Evolutionary conservation across 805 yeast genomes (phyloP).

Genomic region (Yamadazyma paraphyllophila): DNA sequence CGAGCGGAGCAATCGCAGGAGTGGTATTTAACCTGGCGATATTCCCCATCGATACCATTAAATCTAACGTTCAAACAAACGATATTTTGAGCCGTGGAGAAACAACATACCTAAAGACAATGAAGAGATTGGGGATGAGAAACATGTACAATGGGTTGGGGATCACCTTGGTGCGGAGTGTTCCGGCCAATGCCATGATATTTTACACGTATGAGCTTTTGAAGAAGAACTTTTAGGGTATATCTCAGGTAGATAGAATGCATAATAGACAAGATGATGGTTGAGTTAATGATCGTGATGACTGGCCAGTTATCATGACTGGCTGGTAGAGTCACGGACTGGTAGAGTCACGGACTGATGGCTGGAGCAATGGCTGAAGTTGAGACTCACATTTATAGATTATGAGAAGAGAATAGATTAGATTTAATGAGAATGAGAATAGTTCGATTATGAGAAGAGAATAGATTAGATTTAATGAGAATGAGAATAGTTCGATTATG

Average conservation of each 20-base stretch:
- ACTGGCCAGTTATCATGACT: no score
- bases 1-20: slow-evolving; percentile 88
- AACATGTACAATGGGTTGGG: slow-evolving; percentile 85
- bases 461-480: no score
- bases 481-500: no score
- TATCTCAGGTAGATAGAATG: neutral
- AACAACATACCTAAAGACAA: slow-evolving; percentile 26
- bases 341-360: no score
- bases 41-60: slow-evolving; percentile 89
- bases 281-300: no score
- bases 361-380: no score
- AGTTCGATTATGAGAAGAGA: no score
- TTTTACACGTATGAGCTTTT: slow-evolving; percentile 75
- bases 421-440: no score
- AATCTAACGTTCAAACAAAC: slow-evolving; percentile 77
- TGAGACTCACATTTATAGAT: no score
- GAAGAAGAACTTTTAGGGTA: slow-evolving; percentile 31
- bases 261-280: no score
- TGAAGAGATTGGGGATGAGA: slow-evolving; percentile 49
- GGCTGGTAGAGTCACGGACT: no score
- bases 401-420: no score
- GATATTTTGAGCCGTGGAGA: slow-evolving; percentile 21
- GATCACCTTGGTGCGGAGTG: slow-evolving; percentile 74
- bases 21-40: slow-evolving; percentile 72
- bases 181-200: slow-evolving; percentile 87